phyloP scores from a whole-genome alignment of 2,329 filamentous ascomycete genomes.

The Verticillium tricorpus region DNA sequence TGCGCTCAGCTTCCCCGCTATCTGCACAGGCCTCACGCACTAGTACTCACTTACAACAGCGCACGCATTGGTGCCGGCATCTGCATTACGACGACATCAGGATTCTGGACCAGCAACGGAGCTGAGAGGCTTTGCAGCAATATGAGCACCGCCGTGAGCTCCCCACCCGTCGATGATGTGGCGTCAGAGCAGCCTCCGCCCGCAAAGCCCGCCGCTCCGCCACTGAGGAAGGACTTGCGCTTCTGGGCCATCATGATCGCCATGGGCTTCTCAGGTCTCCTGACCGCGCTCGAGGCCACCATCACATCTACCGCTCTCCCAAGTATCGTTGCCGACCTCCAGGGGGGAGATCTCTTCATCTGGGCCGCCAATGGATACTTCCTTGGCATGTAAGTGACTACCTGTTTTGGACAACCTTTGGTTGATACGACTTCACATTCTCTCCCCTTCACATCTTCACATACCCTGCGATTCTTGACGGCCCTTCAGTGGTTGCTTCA shows the following conservation, averaged over 20 bases:
- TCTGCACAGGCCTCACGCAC: no score
- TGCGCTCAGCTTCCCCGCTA: no score
- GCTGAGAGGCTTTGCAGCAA: neutral
- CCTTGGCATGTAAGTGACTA: conserved; percentile 12
- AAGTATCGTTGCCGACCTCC: conserved; percentile 15
- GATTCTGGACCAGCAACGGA: no score
- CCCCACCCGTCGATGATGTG: neutral
- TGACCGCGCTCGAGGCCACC: conserved; percentile 19
- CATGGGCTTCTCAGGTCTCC: conserved; percentile 16
- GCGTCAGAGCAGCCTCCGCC: neutral
- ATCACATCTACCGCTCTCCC: conserved; percentile 26
- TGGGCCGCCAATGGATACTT: conserved; percentile 22
- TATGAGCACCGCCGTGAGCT: neutral
- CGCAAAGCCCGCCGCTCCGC: neutral
- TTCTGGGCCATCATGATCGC: conserved; percentile 18
- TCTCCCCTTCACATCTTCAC: no score
- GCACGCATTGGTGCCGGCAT: no score
- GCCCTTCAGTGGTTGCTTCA: no score
- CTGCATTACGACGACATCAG: no score
- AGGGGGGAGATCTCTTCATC: conserved; percentile 15
- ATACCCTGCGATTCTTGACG: no score
- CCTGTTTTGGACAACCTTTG: no score
- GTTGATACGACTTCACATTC: no score
- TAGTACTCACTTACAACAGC: no score
- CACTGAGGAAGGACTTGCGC: neutral